Conservation (phyloP, 345 rosid species). For the Odontarrhena argentea region DNA sequence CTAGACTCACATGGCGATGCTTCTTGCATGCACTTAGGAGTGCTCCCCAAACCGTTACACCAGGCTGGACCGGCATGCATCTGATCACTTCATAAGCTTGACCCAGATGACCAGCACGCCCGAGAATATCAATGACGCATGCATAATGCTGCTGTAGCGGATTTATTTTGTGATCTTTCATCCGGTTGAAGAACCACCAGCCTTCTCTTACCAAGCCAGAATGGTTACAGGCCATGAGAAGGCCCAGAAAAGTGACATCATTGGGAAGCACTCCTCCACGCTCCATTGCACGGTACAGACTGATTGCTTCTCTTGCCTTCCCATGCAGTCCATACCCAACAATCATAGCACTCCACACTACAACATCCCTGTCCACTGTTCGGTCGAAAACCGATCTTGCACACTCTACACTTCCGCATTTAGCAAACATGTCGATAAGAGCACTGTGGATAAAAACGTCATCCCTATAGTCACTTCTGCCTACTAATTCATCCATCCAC, state of each 20-base stretch:
- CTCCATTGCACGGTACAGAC: constrained; percentile 54
- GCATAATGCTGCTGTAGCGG: constrained; percentile 74
- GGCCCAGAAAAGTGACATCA: constrained; percentile 66
- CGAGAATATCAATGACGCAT: constrained; percentile 72
- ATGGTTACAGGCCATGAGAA: constrained; percentile 71
- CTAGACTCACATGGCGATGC: constrained; percentile 58
- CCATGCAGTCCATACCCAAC: constrained; percentile 78
- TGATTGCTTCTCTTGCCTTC: constrained; percentile 55
- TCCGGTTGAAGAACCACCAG: constrained; percentile 62
- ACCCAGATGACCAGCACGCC: constrained; percentile 61
- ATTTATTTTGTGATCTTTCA: constrained; percentile 55
- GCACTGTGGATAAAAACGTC: constrained; percentile 54
- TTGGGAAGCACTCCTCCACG: constrained; percentile 55
- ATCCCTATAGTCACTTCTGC: constrained; percentile 46
- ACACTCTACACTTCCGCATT: constrained; percentile 64
- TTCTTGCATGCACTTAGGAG: constrained; percentile 69
- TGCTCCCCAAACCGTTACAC: constrained; percentile 68
- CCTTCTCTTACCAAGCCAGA: constrained; percentile 70
- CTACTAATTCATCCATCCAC: constrained; percentile 56
- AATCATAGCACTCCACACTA: constrained; percentile 73
- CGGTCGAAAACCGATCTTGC: constrained; percentile 60
- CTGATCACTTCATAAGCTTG: constrained; percentile 58
- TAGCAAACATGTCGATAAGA: constrained; percentile 68
- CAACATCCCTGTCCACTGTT: constrained; percentile 59
- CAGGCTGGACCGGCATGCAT: constrained; percentile 65